Evolutionary conservation across 2,329 filamentous ascomycete species (phyloP).

Genomic region (Cladophialophora carrionii): DNA sequence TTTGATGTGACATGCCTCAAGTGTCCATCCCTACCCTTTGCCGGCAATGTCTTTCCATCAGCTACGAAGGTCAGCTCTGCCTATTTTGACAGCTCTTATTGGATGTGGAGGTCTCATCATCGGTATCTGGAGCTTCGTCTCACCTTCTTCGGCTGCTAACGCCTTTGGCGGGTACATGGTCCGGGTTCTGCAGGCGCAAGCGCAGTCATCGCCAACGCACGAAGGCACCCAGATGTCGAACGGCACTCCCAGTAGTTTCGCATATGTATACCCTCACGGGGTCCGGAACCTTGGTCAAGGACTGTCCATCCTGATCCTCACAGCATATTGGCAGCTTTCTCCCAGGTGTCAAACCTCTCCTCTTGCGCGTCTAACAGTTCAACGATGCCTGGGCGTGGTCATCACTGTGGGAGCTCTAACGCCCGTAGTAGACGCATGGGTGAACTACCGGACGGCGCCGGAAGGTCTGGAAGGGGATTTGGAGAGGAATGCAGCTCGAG

Average conservation of each 20-base stretch:
- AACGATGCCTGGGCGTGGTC: slow-evolving; percentile 32
- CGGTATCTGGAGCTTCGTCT: slow-evolving; percentile 32
- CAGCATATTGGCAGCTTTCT: slow-evolving; percentile 30
- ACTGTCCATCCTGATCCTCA: slow-evolving; percentile 25
- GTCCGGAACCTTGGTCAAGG: slow-evolving; percentile 31
- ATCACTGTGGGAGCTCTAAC: slow-evolving; percentile 24
- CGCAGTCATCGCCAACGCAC: not conserved
- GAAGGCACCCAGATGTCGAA: not conserved
- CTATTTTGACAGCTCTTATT: slow-evolving; percentile 26
- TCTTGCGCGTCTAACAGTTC: slow-evolving; percentile 12
- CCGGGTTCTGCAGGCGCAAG: not conserved
- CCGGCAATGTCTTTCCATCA: slow-evolving; percentile 4
- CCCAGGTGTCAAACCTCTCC: slow-evolving; percentile 1
- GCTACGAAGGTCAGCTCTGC: slow-evolving; percentile 3
- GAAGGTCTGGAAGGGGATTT: slow-evolving; percentile 7
- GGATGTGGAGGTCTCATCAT: slow-evolving; percentile 28
- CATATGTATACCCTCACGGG: slow-evolving; percentile 29
- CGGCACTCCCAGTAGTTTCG: slow-evolving; percentile 7
- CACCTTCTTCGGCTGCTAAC: slow-evolving; percentile 23
- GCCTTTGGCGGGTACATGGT: slow-evolving; percentile 26
- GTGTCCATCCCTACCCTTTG: not conserved
- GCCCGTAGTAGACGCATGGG: slow-evolving; percentile 26
- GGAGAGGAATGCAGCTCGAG: slow-evolving; percentile 21
- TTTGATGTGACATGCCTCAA: no score
- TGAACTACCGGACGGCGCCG: slow-evolving; percentile 19